Evolutionary conservation across 2,329 filamentous ascomycete genomes (phyloP), one percentile per base, ranked within the genome.

Genomic region (Pseudogymnoascus sp.): DNA sequence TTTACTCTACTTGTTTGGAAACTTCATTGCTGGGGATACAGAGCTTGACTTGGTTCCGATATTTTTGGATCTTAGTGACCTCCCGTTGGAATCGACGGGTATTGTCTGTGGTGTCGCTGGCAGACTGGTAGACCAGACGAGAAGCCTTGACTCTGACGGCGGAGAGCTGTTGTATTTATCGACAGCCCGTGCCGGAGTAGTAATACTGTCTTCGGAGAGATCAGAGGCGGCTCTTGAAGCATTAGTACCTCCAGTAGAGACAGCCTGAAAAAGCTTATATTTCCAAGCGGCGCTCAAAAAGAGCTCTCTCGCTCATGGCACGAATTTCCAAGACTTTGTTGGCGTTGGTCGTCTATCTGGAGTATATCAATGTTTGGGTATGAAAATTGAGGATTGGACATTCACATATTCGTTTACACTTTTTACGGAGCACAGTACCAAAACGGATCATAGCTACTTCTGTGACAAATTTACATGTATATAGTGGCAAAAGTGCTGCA

Each of bases 41-140:
- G 86, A 86, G 62, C 87, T 87, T 67, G 85, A 85, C 64, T 80
- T 93, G 35, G 85, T 96, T 1, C 92, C 95, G 1, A 95, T 99
- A 69, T 93, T 92, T 64, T 82, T 99, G 3, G 91, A 97, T 70
- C 81, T 99, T 26, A 86, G 85, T 19, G 86, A 85, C 44, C 78
- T 97, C 42, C 90, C 93, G 0, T 82, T 93, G 44, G 91, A 96
- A 74, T 92, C 91, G 7, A 96, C 93, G 0, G 93, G 93, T 21
- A 97, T 99, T 64, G 91, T 99, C 3, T 97, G 93, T 69, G 93
- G 95, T 29, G 91, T 99, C 1, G 93, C 93, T 0, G 91, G 92
- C 26, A 83, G 87, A 62, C 80, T 97, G 29, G 89, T 92, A 0
- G 85, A 89, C 60, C 89, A 90, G 53, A 87, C 91, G 74, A 76